Conservation (phyloP, 1,284 basidiomycete genomes). For the Schizopora paradoxa region DNA sequence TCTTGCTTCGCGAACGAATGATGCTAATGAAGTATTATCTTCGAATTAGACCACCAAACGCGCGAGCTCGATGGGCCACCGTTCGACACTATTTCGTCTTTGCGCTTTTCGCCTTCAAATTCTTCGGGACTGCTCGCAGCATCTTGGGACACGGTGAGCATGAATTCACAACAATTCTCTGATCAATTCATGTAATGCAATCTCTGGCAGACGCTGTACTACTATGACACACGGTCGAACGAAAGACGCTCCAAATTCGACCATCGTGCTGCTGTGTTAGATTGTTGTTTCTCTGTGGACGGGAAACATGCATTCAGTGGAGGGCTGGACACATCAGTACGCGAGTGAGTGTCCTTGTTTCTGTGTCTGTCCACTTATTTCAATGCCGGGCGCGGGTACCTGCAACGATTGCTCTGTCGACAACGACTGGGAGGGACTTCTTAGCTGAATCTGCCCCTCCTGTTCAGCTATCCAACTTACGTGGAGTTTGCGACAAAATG, state of each 20-base stretch:
- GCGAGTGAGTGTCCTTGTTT: slow-evolving; percentile 45
- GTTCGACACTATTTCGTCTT: slow-evolving; percentile 77
- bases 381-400: no score
- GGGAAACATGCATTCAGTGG: slow-evolving; percentile 65
- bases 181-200: slow-evolving; percentile 13
- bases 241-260: slow-evolving; percentile 72
- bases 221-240: slow-evolving; percentile 62
- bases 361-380: not conserved
- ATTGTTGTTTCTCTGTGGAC: slow-evolving; percentile 56
- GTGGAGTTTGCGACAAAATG: no score
- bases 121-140: slow-evolving; percentile 74
- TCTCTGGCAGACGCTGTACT: slow-evolving; percentile 55
- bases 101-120: slow-evolving; percentile 77
- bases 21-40: not conserved
- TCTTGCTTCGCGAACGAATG: not conserved
- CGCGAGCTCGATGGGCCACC: slow-evolving; percentile 68
- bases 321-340: slow-evolving; percentile 68
- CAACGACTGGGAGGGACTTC: no score
- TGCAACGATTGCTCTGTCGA: no score
- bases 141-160: slow-evolving; percentile 84
- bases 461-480: no score
- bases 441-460: no score
- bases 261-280: slow-evolving; percentile 69
- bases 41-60: slow-evolving; percentile 27
- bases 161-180: slow-evolving; percentile 1